Evolutionary conservation across 2,329 filamentous ascomycete species (phyloP), one percentile per base, ranked within the genome.

Genomic region (Scleromitrula shiraiana): DNA sequence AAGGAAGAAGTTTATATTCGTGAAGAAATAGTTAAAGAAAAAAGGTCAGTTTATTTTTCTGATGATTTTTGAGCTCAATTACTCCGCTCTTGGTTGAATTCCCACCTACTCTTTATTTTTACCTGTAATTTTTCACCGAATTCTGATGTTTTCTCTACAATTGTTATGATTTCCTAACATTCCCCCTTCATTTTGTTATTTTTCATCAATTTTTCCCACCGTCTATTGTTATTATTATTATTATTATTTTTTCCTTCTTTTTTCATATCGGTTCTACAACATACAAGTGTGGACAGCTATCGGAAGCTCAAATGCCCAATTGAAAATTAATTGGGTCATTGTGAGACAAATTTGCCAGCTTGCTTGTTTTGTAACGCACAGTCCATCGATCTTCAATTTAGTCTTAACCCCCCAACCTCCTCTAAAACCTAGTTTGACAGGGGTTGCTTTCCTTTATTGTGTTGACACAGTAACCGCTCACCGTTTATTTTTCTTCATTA

Each of bases 1-100:
- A 73, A 73, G 55, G 61, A 64, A 64, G 70, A 74, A 58, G 71
- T 78, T 65, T 68, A 69, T 65, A 69, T 71, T 65, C 68, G 67
- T 56, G 72, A 80, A 64, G 72, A 79, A 57, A 68, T 67, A 68
- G 75, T 73, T 26, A 39, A 36, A 23, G 23, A 23, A 15, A 10
- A 35, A 40, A 37, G 15, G 8, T 4, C 27, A 24, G 36, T 42
- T 37, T 27, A 27, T 41, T 32, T 44, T 20, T n/a, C n/a, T n/a
- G n/a, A n/a, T n/a, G n/a, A n/a, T 48, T 46, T 38, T 33, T 9
- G 7, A 20, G 10, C 12, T 15, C 14, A 24, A 39, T 10, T 7
- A 10, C 15, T 24, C n/a, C 14, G n/a, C n/a, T n/a, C n/a, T n/a
- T n/a, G n/a, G n/a, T n/a, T n/a, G n/a, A n/a, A n/a, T 20, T 19